Conservation (phyloP, 768 basidiomycete species). For the Calocybe cyanea region DNA sequence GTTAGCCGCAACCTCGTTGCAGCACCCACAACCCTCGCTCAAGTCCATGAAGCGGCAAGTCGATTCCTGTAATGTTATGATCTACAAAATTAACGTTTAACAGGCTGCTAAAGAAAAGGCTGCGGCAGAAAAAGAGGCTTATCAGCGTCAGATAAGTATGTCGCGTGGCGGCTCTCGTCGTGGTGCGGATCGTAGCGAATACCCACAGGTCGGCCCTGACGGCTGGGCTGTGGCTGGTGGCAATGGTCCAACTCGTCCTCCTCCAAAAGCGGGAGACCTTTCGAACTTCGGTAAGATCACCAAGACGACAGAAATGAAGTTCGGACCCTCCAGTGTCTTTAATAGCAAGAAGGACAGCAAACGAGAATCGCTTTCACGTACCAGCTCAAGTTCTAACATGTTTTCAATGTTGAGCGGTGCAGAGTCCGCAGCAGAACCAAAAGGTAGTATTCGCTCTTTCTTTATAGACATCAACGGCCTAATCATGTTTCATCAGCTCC, state of each 20-base stretch:
- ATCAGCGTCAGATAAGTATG: slow-evolving; percentile 66
- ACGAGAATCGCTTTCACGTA: slow-evolving; percentile 73
- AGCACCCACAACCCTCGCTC: slow-evolving; percentile 84
- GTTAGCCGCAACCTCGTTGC: slow-evolving; percentile 62
- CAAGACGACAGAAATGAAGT: slow-evolving; percentile 59
- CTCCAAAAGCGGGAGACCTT: slow-evolving; percentile 80
- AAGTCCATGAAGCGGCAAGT: slow-evolving; percentile 82
- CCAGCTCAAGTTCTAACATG: slow-evolving; percentile 81
- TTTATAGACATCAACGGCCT: slow-evolving; percentile 6
- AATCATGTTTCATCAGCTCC: slow-evolving; percentile 42
- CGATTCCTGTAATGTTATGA: background rate
- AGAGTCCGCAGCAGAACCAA: slow-evolving; percentile 55
- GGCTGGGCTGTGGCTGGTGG: slow-evolving; percentile 82
- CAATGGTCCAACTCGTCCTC: slow-evolving; percentile 47
- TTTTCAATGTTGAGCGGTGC: slow-evolving; percentile 75
- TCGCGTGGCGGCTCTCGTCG: slow-evolving; percentile 89
- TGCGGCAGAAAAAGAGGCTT: slow-evolving; percentile 54
- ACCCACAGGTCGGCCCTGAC: slow-evolving; percentile 63
- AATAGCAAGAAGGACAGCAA: slow-evolving; percentile 66
- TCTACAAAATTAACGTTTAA: slow-evolving; percentile 3
- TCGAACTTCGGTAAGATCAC: slow-evolving; percentile 87
- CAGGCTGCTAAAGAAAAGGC: slow-evolving; percentile 84
- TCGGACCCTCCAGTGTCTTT: slow-evolving; percentile 86
- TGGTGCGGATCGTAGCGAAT: slow-evolving; percentile 65
- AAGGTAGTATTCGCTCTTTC: slow-evolving; percentile 36